Evolutionary conservation across 495 filamentous ascomycete genomes (phyloP), one percentile per base, ranked within the genome.

Genomic region (Aspergillus hancockii): DNA sequence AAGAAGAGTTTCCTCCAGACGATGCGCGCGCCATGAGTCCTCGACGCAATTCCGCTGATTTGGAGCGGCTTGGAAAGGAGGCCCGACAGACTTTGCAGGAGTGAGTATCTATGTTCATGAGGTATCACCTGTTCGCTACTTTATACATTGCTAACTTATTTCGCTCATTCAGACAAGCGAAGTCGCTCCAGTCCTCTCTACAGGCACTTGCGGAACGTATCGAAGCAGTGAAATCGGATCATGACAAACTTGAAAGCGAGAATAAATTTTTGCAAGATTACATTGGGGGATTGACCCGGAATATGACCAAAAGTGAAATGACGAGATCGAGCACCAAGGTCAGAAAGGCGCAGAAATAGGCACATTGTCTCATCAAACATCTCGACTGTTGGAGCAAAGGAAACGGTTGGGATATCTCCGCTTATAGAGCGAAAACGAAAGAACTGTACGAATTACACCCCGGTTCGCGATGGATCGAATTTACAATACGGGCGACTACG

Each of bases 1-100:
- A 88, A 40, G 83, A 87, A 71, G 81, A 86, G 59, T 83, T 88
- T 59, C 91, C 90, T 19, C 89, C 89, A 3, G 88, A 92, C 71
- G 94, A 97, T 70, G 92, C 93, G 40, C 79, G 93, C 57, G 88
- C 91, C 43, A 98, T 98, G 94, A 96, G 92, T 72, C 94, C 94
- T 1, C 83, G 93, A 59, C 82, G 93, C 64, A 95, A 90, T 63
- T 95, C 86, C 58, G 91, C 91, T 51, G 93, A 98, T 64, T 78
- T 96, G 30, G 90, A 96, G 65, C 83, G 83, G 63, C 81, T 98
- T 77, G 87, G 91, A 52, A 85, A 89, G 67, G 90, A 93, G 64
- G 91, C 92, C 49, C 81, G 87, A 49, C 73, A 82, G 62, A 81
- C 84, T 23, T 72, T 90, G 59, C 84, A 89, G 62, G 84, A 83